Evolutionary conservation across 257 asterid genomes (phyloP).

Genomic region (Paulownia fortunei): DNA sequence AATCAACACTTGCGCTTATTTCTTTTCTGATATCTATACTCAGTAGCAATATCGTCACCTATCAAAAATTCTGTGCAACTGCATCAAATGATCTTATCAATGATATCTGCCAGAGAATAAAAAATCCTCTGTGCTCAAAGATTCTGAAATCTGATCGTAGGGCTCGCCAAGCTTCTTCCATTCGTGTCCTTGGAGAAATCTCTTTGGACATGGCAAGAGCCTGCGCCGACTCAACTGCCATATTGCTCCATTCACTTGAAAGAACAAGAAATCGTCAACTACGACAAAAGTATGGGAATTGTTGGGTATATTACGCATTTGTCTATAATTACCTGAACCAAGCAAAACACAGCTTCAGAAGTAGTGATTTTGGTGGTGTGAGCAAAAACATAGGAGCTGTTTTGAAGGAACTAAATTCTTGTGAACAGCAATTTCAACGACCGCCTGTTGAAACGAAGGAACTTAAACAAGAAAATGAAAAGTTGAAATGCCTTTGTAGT

Average conservation of each 20-base stretch:
- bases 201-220: not conserved
- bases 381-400: not conserved
- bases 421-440: not conserved
- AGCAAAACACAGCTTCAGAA: not conserved
- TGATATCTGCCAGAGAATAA: not conserved
- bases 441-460: not conserved
- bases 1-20: not conserved
- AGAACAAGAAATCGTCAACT: not conserved
- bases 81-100: not conserved
- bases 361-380: not conserved
- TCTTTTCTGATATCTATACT: not conserved
- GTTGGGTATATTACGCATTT: not conserved
- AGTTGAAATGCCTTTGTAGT: slow-evolving; percentile 3
- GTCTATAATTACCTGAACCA: not conserved
- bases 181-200: not conserved
- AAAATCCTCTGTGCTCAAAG: not conserved
- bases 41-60: not conserved
- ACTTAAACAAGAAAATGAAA: not conserved
- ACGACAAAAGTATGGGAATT: not conserved
- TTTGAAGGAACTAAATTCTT: not conserved
- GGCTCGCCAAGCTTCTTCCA: not conserved
- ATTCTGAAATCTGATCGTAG: not conserved
- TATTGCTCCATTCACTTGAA: not conserved
- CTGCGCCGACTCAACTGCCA: not conserved
- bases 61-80: not conserved